A percentile compares a stretch with the other conserved stretches of the same genome.
Evolutionary conservation across 441 rosid species (phyloP).

Genomic region (Metrosideros polymorpha): DNA sequence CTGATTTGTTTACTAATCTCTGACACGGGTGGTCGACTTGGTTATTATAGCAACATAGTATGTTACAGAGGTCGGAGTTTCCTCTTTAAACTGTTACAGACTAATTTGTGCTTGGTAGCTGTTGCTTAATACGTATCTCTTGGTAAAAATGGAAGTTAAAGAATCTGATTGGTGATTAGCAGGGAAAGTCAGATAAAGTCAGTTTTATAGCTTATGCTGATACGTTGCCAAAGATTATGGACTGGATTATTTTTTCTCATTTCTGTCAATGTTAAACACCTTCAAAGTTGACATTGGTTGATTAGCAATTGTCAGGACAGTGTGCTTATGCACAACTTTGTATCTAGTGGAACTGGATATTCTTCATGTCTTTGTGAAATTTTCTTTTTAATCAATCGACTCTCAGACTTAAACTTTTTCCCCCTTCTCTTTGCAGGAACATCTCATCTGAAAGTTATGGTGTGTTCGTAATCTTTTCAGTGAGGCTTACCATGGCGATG

Average conservation of each 20-base stretch:
- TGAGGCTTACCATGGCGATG: constrained; percentile 74
- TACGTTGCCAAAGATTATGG: neutral
- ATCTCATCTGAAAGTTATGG: constrained; percentile 50
- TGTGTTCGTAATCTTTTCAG: constrained; percentile 48
- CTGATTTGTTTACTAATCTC: neutral
- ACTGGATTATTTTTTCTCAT: neutral
- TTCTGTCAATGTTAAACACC: neutral
- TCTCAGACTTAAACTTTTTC: neutral
- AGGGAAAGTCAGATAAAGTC: neutral
- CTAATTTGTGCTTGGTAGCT: neutral
- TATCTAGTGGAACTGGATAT: neutral
- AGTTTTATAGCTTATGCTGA: neutral
- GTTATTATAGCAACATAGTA: neutral
- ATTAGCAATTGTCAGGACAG: neutral
- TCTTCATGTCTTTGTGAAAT: neutral
- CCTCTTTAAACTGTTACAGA: neutral
- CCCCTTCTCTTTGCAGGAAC: constrained; percentile 27
- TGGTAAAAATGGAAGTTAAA: neutral
- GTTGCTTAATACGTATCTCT: neutral
- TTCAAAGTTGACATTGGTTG: neutral
- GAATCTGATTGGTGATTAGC: neutral
- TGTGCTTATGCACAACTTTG: neutral
- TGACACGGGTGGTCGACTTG: neutral
- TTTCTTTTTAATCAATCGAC: neutral
- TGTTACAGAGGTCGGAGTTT: neutral